These are phyloP conservation scores for Dictyostelium brefeldianum DNA, from an alignment of 78 protist genomes.

Conservation along the genomic window DNA sequence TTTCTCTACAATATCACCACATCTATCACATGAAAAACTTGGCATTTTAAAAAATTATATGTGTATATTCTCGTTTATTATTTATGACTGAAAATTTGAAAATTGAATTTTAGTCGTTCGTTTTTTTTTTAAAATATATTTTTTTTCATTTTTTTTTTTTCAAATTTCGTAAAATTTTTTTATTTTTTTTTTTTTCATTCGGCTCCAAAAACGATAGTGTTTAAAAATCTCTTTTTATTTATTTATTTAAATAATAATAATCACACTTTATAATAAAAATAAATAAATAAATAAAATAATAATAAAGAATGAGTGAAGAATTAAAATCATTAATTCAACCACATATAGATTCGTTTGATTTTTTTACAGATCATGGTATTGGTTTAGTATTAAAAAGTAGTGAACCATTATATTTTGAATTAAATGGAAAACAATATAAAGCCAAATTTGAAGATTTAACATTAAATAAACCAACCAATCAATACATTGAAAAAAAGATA, in stretches of 20 bases:
- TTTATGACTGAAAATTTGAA: no score
- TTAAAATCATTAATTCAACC: conserved; percentile 46
- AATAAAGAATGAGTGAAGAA: conserved; percentile 46
- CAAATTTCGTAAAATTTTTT: not conserved
- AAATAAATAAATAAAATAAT: not conserved
- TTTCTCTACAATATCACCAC: conserved; percentile 42
- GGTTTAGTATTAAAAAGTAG: not conserved
- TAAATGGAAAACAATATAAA: not conserved
- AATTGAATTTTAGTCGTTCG: no score
- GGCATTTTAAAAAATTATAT: conserved; percentile 38
- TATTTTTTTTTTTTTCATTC: conserved; percentile 18
- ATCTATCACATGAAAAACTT: conserved; percentile 56
- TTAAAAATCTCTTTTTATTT: not conserved
- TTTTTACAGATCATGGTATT: conserved; percentile 55
- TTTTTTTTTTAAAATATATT: not conserved
- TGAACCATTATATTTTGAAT: conserved; percentile 43
- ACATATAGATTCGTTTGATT: conserved; percentile 80
- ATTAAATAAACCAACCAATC: not conserved
- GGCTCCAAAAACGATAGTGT: not conserved
- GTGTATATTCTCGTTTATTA: no score
- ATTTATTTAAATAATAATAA: not conserved
- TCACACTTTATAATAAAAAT: not conserved
- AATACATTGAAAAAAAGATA: not conserved
- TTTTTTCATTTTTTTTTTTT: not conserved
- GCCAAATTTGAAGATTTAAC: not conserved